Conservation (phyloP, 768 basidiomycete genomes). For the Lentinula sp. region DNA sequence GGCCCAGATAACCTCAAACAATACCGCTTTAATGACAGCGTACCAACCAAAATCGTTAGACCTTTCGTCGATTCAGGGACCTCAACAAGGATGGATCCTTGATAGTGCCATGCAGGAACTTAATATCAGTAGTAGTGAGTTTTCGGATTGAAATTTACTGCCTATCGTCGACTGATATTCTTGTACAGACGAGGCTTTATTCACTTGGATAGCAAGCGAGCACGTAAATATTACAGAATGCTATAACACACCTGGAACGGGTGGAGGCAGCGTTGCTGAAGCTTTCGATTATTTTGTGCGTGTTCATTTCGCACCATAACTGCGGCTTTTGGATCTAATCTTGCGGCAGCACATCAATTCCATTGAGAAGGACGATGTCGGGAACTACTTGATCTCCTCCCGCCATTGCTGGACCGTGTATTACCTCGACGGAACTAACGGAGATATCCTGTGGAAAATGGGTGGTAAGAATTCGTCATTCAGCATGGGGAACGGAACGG, state of each 20-base stretch:
- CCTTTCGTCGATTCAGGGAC: background rate
- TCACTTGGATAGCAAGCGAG: slow-evolving; percentile 4
- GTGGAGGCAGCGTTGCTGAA: background rate
- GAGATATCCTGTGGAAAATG: slow-evolving; percentile 14
- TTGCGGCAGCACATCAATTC: slow-evolving; percentile 5
- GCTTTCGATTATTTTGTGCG: slow-evolving; percentile 1
- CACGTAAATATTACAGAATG: slow-evolving; percentile 2
- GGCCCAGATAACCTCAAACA: slow-evolving; percentile 4
- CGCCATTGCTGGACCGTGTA: slow-evolving; percentile 13
- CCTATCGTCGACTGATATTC: background rate
- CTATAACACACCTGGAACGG: background rate
- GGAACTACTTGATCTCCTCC: slow-evolving; percentile 14
- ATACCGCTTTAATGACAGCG: slow-evolving; percentile 1
- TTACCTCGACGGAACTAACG: slow-evolving; percentile 11
- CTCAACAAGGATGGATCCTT: background rate
- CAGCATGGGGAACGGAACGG: slow-evolving; percentile 7
- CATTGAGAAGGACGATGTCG: slow-evolving; percentile 9
- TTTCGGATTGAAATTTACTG: background rate
- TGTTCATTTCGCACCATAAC: background rate
- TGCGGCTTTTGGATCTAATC: background rate
- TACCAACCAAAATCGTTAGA: background rate
- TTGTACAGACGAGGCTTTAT: background rate
- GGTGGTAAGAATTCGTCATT: slow-evolving; percentile 14
- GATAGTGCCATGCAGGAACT: slow-evolving; percentile 3
- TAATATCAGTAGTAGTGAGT: slow-evolving; percentile 1